Evolutionary conservation across 257 asterid genomes (phyloP).

Genomic region (Gentiana macrophylla): DNA sequence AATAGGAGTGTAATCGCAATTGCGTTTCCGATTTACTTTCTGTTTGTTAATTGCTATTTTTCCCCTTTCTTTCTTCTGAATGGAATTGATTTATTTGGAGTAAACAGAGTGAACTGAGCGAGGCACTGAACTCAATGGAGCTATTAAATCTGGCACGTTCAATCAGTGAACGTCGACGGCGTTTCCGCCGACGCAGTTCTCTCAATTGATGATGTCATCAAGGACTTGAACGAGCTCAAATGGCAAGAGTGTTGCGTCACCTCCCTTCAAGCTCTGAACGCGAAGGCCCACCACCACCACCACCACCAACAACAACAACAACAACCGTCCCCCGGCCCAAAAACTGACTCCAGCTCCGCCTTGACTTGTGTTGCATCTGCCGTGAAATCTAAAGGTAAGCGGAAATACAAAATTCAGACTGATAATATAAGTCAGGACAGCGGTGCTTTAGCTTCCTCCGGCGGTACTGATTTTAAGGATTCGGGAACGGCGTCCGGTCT

Average conservation of each 20-base stretch:
- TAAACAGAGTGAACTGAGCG: conserved; percentile 28
- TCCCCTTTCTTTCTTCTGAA: no score
- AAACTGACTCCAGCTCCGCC: not conserved
- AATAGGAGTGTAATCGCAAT: no score
- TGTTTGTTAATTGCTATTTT: not conserved
- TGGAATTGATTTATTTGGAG: not conserved
- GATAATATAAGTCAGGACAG: not conserved
- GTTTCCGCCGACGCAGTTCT: conserved; percentile 33
- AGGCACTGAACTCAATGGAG: conserved; percentile 36
- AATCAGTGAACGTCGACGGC: conserved; percentile 30
- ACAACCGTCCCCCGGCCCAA: not conserved
- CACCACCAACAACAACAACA: not conserved
- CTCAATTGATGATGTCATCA: conserved; percentile 31
- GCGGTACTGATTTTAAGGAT: not conserved
- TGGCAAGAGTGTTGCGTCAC: conserved; percentile 74
- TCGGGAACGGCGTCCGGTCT: not conserved
- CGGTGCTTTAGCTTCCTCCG: not conserved
- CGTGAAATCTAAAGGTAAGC: not conserved
- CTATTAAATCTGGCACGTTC: conserved; percentile 48
- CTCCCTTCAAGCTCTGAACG: conserved; percentile 37
- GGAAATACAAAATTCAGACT: conserved; percentile 1
- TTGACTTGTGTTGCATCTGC: not conserved
- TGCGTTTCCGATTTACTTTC: not conserved
- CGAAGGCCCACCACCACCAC: conserved; percentile 2
- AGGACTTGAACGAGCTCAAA: conserved; percentile 38